phyloP scores from a whole-genome alignment of 257 asterid species.

The Nicotiana tabacum region DNA sequence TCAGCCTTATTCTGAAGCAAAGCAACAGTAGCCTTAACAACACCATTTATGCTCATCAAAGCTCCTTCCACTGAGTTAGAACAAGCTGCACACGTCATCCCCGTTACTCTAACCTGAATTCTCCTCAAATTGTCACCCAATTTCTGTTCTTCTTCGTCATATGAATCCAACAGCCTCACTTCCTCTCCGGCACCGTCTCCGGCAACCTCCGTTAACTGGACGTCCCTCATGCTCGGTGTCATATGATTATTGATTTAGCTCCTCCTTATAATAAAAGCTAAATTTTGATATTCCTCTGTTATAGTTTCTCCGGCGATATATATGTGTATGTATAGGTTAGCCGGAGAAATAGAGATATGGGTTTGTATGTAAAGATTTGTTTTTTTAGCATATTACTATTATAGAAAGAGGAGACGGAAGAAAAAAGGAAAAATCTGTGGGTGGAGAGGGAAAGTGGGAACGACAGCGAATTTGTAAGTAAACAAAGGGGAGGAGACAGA shows the following conservation, averaged over 20 bases:
- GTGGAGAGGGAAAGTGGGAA: constrained; percentile 19
- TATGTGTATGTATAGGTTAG: constrained; percentile 12
- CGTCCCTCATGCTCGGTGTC: constrained; percentile 57
- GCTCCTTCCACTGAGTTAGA: constrained; percentile 91
- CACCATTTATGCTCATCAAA: constrained; percentile 60
- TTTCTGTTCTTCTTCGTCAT: constrained; percentile 37
- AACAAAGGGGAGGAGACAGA: constrained; percentile 13
- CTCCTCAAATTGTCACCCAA: constrained; percentile 38
- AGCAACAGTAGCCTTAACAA: constrained; percentile 82
- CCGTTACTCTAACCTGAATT: constrained; percentile 75
- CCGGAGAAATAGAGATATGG: constrained; percentile 9
- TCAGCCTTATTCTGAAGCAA: constrained; percentile 94
- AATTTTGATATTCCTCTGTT: not conserved
- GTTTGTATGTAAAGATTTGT: not conserved
- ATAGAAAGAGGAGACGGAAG: not conserved
- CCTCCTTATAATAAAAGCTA: constrained; percentile 13
- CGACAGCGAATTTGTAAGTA: constrained; percentile 41
- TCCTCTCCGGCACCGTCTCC: constrained; percentile 46
- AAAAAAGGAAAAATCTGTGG: constrained; percentile 29
- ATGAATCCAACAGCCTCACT: constrained; percentile 55
- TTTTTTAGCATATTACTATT: not conserved
- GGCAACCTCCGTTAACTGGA: constrained; percentile 54
- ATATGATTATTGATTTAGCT: constrained; percentile 13
- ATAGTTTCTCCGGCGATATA: not conserved
- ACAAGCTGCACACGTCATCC: constrained; percentile 99